Evolutionary conservation across 352 stramenopile species (phyloP).

Genomic region (Pythium brachiatum): DNA sequence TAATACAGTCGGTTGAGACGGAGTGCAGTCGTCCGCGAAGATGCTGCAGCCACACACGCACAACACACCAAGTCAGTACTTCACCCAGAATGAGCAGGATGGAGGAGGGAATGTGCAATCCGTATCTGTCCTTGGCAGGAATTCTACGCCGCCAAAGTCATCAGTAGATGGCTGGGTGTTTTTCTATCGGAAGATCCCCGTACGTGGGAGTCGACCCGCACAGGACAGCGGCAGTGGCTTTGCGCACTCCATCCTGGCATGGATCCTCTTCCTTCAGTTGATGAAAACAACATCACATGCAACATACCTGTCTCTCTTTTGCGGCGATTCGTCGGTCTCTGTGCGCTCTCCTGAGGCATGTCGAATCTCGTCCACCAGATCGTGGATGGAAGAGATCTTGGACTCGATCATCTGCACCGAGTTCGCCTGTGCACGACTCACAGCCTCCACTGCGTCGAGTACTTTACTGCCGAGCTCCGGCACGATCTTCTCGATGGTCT

Average conservation of each 20-base stretch:
- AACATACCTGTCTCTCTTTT: constrained; percentile 48
- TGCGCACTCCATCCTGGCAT: constrained; percentile 2
- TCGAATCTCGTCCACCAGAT: constrained; percentile 60
- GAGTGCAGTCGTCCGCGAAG: constrained; percentile 20
- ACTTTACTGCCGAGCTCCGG: constrained; percentile 14
- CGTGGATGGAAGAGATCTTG: constrained; percentile 56
- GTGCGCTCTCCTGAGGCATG: constrained; percentile 45
- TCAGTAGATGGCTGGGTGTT: constrained; percentile 61
- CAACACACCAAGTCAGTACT: not conserved
- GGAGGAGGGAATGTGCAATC: constrained; percentile 51
- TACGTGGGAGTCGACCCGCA: not conserved
- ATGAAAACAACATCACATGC: not conserved
- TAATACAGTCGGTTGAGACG: constrained; percentile 10
- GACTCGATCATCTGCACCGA: constrained; percentile 44
- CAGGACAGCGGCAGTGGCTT: not conserved
- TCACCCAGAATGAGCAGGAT: not conserved
- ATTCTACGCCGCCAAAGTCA: constrained; percentile 88
- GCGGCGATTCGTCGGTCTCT: constrained; percentile 49
- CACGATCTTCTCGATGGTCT: constrained; percentile 16
- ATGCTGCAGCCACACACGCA: constrained; percentile 17
- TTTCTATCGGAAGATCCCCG: constrained; percentile 22
- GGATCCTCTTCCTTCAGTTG: not conserved
- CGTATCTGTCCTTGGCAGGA: constrained; percentile 89
- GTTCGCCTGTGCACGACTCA: constrained; percentile 25
- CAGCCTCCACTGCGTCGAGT: constrained; percentile 34